Evolutionary conservation across 2,329 filamentous ascomycete species (phyloP).

Genomic region (Apiospora malaysiana): DNA sequence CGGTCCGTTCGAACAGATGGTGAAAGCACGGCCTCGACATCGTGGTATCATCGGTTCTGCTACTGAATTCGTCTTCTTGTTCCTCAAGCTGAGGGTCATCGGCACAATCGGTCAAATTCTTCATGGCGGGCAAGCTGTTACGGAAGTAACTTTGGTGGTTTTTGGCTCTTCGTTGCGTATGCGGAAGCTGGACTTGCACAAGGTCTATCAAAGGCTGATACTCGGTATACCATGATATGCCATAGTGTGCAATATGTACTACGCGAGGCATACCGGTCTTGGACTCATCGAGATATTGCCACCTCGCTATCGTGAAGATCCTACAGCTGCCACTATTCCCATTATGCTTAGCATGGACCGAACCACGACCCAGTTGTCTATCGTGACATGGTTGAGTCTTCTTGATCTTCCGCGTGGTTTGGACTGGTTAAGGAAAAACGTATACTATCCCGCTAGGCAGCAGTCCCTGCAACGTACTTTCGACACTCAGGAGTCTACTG

Average conservation of each 20-base stretch:
- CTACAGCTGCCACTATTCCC: too few relatives aligned
- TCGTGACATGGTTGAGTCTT: too few relatives aligned
- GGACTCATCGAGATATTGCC: background rate
- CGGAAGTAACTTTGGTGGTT: too few relatives aligned
- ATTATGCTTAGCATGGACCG: background rate
- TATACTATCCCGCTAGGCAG: background rate
- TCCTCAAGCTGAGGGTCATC: background rate
- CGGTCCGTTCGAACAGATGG: conserved; percentile 29
- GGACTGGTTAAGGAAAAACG: too few relatives aligned
- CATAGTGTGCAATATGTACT: background rate
- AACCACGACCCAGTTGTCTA: too few relatives aligned
- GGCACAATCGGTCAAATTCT: background rate
- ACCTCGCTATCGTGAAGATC: too few relatives aligned
- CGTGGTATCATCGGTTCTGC: background rate
- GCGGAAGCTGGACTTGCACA: too few relatives aligned
- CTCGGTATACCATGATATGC: background rate
- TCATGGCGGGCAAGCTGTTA: background rate
- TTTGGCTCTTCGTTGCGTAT: too few relatives aligned
- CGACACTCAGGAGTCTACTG: too few relatives aligned
- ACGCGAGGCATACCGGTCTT: too few relatives aligned
- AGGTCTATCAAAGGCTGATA: background rate
- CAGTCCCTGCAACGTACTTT: background rate
- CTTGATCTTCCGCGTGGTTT: too few relatives aligned
- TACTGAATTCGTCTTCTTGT: background rate
- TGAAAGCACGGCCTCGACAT: conserved; percentile 21